Evolutionary conservation across 2,329 filamentous ascomycete species (phyloP).

Genomic region (Alternaria gaisen): DNA sequence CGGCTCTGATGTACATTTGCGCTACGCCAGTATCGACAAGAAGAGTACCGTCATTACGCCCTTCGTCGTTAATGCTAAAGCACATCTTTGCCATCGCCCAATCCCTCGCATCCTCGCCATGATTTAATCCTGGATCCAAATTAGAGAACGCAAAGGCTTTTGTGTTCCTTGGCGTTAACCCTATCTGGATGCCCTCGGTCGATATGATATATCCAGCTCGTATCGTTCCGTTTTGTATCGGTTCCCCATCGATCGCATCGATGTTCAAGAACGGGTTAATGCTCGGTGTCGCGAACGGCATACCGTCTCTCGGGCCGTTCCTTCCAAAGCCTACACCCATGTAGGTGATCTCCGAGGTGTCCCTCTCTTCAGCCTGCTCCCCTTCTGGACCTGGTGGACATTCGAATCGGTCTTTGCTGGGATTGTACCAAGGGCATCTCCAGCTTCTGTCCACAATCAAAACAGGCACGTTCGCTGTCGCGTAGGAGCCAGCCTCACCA

Average conservation of each 20-base stretch:
- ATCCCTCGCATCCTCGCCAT: constrained; percentile 40
- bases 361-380: constrained; percentile 32
- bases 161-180: constrained; percentile 35
- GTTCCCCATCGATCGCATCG: constrained; percentile 33
- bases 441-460: constrained; percentile 47
- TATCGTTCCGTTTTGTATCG: constrained; percentile 16
- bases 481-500: constrained; percentile 30
- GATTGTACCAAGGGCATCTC: constrained; percentile 47
- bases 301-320: constrained; percentile 39
- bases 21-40: constrained; percentile 47
- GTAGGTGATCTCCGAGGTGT: constrained; percentile 45
- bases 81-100: constrained; percentile 48
- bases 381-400: constrained; percentile 42
- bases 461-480: constrained; percentile 38
- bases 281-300: constrained; percentile 39
- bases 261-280: constrained; percentile 51
- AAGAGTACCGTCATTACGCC: constrained; percentile 34
- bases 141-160: constrained; percentile 33
- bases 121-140: constrained; percentile 39
- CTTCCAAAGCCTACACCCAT: constrained; percentile 51
- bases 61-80: constrained; percentile 37
- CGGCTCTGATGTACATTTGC: constrained; percentile 48
- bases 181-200: constrained; percentile 41
- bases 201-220: constrained; percentile 43
- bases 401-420: constrained; percentile 37